phyloP scores from a whole-genome alignment of 2,329 filamentous ascomycete genomes.

The Chalara sp. region DNA sequence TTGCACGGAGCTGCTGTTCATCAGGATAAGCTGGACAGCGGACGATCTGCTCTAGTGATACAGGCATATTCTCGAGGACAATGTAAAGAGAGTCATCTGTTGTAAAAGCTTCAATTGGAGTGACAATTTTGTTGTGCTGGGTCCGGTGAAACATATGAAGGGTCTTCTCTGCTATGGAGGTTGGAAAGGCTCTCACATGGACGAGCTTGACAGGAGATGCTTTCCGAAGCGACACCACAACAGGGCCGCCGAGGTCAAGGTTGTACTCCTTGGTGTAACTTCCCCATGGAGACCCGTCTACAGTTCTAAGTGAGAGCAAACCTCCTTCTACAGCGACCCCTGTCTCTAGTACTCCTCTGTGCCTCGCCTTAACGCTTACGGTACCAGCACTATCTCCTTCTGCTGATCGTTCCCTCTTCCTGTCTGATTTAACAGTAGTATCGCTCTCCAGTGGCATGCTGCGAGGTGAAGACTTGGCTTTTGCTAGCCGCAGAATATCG shows the following conservation, averaged over 20 bases:
- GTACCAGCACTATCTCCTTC: too few species aligned
- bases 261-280: conserved; percentile 11
- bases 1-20: background rate
- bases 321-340: too few species aligned
- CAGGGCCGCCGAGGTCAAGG: conserved; percentile 5
- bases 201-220: conserved; percentile 10
- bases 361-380: too few species aligned
- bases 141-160: conserved; percentile 9
- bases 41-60: conserved; percentile 14
- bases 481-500: too few species aligned
- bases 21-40: background rate
- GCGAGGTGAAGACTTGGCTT: too few species aligned
- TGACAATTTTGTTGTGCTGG: conserved; percentile 11
- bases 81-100: conserved; percentile 9
- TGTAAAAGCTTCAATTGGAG: conserved; percentile 14
- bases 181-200: conserved; percentile 12
- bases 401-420: too few species aligned
- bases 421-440: too few species aligned
- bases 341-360: too few species aligned
- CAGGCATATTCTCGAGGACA: conserved; percentile 14
- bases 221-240: conserved; percentile 11
- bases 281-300: conserved; percentile 7
- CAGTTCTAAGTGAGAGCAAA: too few species aligned
- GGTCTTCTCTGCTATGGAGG: conserved; percentile 5
- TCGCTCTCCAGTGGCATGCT: too few species aligned